These are phyloP conservation scores for Waltiozyma sp. DNA, from an alignment of 1,139 yeast genomes.

Conservation along the genomic window DNA sequence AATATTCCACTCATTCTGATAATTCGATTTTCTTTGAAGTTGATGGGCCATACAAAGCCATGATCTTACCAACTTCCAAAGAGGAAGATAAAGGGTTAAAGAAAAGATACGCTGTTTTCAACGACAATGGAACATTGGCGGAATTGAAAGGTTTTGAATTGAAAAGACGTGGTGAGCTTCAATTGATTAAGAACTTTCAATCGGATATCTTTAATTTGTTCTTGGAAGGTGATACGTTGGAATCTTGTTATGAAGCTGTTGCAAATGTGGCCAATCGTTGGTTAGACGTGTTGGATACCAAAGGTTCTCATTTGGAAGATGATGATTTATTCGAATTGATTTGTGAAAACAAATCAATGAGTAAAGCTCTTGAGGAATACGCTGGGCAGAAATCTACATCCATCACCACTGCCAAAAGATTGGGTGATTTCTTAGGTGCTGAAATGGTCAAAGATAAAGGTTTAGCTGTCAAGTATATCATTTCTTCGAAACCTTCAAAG, in stretches of 20 bases:
- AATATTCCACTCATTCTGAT: constrained; percentile 72
- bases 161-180: constrained; percentile 93
- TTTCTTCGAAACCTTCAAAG: constrained; percentile 71
- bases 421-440: constrained; percentile 94
- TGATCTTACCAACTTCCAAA: constrained; percentile 93
- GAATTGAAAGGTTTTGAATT: constrained; percentile 95
- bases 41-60: constrained; percentile 97
- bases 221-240: constrained; percentile 71
- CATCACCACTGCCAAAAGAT: constrained; percentile 84
- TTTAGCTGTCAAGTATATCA: constrained; percentile 87
- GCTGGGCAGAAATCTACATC: constrained; percentile 89
- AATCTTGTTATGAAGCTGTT: constrained; percentile 77
- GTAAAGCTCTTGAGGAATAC: constrained; percentile 81
- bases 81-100: constrained; percentile 97
- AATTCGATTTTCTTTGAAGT: constrained; percentile 96
- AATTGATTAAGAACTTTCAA: constrained; percentile 88
- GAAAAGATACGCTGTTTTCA: constrained; percentile 94
- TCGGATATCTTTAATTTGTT: constrained; percentile 88
- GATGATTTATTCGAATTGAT: constrained; percentile 89
- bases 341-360: constrained; percentile 95
- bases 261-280: constrained; percentile 91
- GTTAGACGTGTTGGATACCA: constrained; percentile 86
- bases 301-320: constrained; percentile 82
- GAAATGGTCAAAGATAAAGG: constrained; percentile 97
- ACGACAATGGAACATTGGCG: constrained; percentile 86